A percentile compares a stretch with the other conserved stretches of the same genome.
phyloP scores from a whole-genome alignment of 305 asterid genomes.

The Fraxinus baroniana region DNA sequence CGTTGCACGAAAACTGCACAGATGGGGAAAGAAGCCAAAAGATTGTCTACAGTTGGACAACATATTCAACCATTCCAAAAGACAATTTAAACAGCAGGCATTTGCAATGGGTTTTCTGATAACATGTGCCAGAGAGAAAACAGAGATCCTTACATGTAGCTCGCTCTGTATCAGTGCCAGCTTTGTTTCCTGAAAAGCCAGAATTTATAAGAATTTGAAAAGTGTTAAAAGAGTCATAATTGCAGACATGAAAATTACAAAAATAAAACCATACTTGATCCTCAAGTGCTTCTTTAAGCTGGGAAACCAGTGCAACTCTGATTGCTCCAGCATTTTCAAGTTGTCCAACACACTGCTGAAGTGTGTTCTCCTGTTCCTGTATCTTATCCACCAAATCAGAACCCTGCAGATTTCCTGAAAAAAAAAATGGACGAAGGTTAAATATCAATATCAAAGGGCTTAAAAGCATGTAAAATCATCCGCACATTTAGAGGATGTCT shows the following conservation, averaged over 20 bases:
- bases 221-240: conserved; percentile 7
- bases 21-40: neutral
- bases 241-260: conserved; percentile 16
- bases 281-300: conserved; percentile 79
- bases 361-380: conserved; percentile 63
- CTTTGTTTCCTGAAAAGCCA: conserved; percentile 70
- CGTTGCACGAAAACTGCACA: neutral
- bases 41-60: neutral
- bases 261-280: conserved; percentile 61
- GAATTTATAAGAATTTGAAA: conserved; percentile 26
- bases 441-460: conserved; percentile 18
- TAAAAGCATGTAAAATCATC: conserved; percentile 4
- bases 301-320: conserved; percentile 65
- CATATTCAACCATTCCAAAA: neutral
- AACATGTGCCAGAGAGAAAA: conserved; percentile 21
- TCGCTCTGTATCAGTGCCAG: conserved; percentile 62
- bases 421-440: neutral
- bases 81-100: neutral
- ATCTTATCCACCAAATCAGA: conserved; percentile 59
- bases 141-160: conserved; percentile 53
- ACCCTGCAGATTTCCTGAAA: conserved; percentile 55
- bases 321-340: conserved; percentile 75
- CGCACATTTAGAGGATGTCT: neutral
- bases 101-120: neutral
- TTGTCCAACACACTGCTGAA: conserved; percentile 60